These are phyloP conservation scores for Xylariaceae sp. DNA, from an alignment of 2,329 filamentous ascomycete species.

Conservation along the genomic window DNA sequence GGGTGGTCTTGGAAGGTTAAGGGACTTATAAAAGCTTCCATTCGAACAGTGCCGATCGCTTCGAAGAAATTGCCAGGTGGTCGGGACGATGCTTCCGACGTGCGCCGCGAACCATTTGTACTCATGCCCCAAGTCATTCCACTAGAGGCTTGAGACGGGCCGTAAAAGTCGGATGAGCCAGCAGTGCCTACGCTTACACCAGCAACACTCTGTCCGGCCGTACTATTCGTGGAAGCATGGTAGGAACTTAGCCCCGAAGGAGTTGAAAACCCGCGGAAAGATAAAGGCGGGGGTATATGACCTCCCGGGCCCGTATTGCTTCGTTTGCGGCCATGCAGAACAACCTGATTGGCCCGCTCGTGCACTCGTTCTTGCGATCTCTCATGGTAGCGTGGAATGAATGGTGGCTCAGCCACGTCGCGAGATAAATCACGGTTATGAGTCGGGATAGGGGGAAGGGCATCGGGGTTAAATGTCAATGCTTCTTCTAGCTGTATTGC, in stretches of 20 bases:
- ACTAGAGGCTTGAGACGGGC: slow-evolving; percentile 45
- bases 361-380: slow-evolving; percentile 39
- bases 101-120: slow-evolving; percentile 42
- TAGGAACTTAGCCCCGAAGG: slow-evolving; percentile 38
- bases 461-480: slow-evolving; percentile 30
- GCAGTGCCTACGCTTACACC: slow-evolving; percentile 54
- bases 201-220: slow-evolving; percentile 26
- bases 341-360: slow-evolving; percentile 39
- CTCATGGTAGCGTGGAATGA: slow-evolving; percentile 66
- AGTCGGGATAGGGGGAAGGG: slow-evolving; percentile 28
- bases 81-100: slow-evolving; percentile 51
- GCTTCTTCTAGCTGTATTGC: slow-evolving; percentile 34
- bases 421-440: slow-evolving; percentile 46
- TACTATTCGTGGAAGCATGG: slow-evolving; percentile 51
- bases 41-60: slow-evolving; percentile 83
- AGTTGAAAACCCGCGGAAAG: slow-evolving; percentile 75
- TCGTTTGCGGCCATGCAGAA: slow-evolving; percentile 72
- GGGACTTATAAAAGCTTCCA: slow-evolving; percentile 91
- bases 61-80: slow-evolving; percentile 68
- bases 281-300: slow-evolving; percentile 62
- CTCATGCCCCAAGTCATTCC: slow-evolving; percentile 41
- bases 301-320: slow-evolving; percentile 90
- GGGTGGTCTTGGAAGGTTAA: slow-evolving; percentile 44
- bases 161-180: slow-evolving; percentile 57
- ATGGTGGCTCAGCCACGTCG: slow-evolving; percentile 66